Conservation (phyloP, 306 rosid species). For the Cucumis hystrix region DNA sequence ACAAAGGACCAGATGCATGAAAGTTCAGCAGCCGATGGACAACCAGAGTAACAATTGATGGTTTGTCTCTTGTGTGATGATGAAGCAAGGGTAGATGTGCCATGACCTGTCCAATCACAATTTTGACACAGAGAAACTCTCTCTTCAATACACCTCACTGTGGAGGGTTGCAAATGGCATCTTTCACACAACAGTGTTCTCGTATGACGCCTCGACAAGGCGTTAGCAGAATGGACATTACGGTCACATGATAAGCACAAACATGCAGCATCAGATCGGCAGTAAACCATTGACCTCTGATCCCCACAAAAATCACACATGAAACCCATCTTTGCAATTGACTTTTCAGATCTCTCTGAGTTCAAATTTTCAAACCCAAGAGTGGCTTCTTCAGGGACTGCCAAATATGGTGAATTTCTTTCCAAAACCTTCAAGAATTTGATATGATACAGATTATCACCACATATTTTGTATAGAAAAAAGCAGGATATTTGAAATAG, state of each 20-base stretch:
- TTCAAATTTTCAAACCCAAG: constrained; percentile 10
- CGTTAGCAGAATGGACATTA: constrained; percentile 86
- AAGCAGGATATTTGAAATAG: not conserved
- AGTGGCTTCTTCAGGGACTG: not conserved
- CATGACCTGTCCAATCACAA: constrained; percentile 89
- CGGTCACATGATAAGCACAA: constrained; percentile 92
- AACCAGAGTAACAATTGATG: constrained; percentile 71
- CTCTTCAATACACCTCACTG: constrained; percentile 71
- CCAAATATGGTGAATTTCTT: not conserved
- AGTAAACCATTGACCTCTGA: constrained; percentile 82
- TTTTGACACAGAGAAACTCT: constrained; percentile 81
- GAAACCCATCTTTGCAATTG: constrained; percentile 54
- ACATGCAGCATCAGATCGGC: constrained; percentile 88
- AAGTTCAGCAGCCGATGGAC: constrained; percentile 86
- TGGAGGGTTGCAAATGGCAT: constrained; percentile 67
- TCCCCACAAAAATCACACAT: constrained; percentile 80
- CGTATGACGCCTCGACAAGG: constrained; percentile 80
- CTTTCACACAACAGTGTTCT: constrained; percentile 83
- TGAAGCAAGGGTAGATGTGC: constrained; percentile 39
- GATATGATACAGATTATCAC: not conserved
- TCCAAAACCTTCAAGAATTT: not conserved
- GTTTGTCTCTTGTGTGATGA: constrained; percentile 68
- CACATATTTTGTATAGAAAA: not conserved
- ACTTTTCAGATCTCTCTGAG: constrained; percentile 13
- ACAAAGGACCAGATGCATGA: constrained; percentile 84